These are phyloP conservation scores for Arachis hypogaea DNA, from an alignment of 306 rosid genomes.

Conservation along the genomic window DNA sequence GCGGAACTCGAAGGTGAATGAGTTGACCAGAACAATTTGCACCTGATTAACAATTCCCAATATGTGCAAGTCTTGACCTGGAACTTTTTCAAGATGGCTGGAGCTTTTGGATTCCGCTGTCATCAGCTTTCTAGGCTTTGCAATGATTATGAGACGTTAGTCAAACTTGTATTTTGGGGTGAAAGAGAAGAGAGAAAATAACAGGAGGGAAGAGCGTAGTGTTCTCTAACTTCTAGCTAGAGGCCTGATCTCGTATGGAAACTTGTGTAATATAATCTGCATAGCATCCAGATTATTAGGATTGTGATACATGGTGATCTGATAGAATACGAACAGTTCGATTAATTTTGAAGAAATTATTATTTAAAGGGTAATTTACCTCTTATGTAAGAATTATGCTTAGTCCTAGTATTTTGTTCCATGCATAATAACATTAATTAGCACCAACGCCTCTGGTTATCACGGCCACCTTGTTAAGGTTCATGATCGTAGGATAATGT, in stretches of 20 bases:
- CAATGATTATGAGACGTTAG: conserved; percentile 19
- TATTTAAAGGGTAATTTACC: not conserved
- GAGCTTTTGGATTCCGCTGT: conserved; percentile 22
- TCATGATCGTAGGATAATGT: too few species aligned
- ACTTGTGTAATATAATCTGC: conserved; percentile 20
- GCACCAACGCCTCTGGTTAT: not conserved
- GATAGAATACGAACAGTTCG: conserved; percentile 17
- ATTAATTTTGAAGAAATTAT: conserved; percentile 20
- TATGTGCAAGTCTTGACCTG: conserved; percentile 7
- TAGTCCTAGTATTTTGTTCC: not conserved
- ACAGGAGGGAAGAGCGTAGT: conserved; percentile 28
- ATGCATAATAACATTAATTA: not conserved
- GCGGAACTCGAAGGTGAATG: conserved; percentile 90
- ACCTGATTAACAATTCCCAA: conserved; percentile 22
- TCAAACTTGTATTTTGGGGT: conserved; percentile 27
- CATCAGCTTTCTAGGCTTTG: conserved; percentile 32
- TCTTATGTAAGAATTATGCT: not conserved
- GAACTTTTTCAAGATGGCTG: conserved; percentile 24
- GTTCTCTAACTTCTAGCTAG: not conserved
- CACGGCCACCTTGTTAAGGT: not conserved
- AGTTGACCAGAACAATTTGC: conserved; percentile 9
- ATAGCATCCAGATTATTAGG: conserved; percentile 14
- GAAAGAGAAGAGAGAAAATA: conserved; percentile 1
- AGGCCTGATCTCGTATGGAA: conserved; percentile 17
- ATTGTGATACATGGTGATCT: conserved; percentile 19